These are phyloP conservation scores for Plasmodium cynomolgi DNA, from an alignment of 169 alveolate species.

Conservation along the genomic window DNA sequence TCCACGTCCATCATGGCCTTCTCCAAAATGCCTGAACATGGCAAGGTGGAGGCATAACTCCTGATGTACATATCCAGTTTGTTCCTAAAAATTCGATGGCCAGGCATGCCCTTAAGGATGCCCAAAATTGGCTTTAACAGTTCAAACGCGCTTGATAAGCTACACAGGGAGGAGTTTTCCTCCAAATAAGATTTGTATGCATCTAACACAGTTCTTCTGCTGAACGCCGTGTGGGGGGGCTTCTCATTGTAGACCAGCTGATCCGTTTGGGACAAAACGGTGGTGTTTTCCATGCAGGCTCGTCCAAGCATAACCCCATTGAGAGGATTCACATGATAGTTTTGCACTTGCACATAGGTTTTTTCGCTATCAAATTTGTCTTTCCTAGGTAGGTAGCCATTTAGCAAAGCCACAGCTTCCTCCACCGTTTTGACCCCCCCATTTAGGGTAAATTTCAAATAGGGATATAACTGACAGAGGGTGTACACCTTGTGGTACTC, in stretches of 20 bases:
- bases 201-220: conserved; percentile 81
- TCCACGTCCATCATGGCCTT: conserved; percentile 63
- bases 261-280: conserved; percentile 83
- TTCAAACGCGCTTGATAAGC: conserved; percentile 79
- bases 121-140: conserved; percentile 87
- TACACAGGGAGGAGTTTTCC: conserved; percentile 31
- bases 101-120: conserved; percentile 85
- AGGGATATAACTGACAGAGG: conserved; percentile 91
- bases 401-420: conserved; percentile 78
- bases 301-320: conserved; percentile 91
- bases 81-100: conserved; percentile 80
- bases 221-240: conserved; percentile 68
- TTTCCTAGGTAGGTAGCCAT: conserved; percentile 48
- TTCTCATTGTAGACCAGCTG: conserved; percentile 79
- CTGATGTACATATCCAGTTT: conserved; percentile 68
- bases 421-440: conserved; percentile 92
- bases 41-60: conserved; percentile 39
- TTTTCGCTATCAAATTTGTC: conserved; percentile 26
- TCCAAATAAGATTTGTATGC: conserved; percentile 75
- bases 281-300: conserved; percentile 88
- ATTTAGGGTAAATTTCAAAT: conserved; percentile 90
- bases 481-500: conserved; percentile 92
- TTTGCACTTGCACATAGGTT: conserved; percentile 19
- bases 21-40: conserved; percentile 44
- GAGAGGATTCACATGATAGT: conserved; percentile 56